Evolutionary conservation across 202 grass and related monocot genomes (phyloP).

Genomic region (Eragrostis tef): DNA sequence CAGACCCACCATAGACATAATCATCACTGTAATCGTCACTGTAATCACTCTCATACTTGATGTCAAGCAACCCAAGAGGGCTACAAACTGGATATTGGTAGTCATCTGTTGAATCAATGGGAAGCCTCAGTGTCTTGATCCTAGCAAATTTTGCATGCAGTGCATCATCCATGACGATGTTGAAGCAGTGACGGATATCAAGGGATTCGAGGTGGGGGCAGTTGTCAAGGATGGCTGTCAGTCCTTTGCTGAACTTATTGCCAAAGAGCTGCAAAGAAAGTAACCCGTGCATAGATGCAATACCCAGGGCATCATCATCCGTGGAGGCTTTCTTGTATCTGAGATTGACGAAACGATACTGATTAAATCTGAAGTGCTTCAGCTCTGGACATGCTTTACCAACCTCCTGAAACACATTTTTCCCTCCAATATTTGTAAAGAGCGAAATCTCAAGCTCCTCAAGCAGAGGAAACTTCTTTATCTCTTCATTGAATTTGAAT

Average conservation of each 20-base stretch:
- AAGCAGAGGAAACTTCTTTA: constrained; percentile 30
- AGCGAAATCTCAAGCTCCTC: constrained; percentile 39
- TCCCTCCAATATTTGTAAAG: constrained; percentile 21
- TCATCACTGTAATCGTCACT: neutral
- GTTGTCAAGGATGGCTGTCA: constrained; percentile 48
- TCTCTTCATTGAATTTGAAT: neutral
- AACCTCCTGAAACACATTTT: constrained; percentile 8
- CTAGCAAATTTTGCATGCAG: constrained; percentile 33
- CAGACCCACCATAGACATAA: neutral
- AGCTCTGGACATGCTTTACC: constrained; percentile 36
- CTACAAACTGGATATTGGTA: constrained; percentile 8
- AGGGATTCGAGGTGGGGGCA: constrained; percentile 47
- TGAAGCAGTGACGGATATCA: constrained; percentile 48
- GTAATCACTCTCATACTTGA: neutral
- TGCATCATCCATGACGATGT: constrained; percentile 40
- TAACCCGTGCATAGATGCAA: constrained; percentile 28
- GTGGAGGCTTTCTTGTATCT: neutral
- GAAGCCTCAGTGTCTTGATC: constrained; percentile 38
- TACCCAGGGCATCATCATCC: constrained; percentile 10
- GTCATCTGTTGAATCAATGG: constrained; percentile 11
- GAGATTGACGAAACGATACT: neutral
- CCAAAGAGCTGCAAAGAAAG: constrained; percentile 39
- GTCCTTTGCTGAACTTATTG: constrained; percentile 39
- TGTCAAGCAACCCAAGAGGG: neutral
- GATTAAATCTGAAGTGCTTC: constrained; percentile 25